Evolutionary conservation across 1,139 yeast species (phyloP).

Genomic region (Kazachstania sp.): DNA sequence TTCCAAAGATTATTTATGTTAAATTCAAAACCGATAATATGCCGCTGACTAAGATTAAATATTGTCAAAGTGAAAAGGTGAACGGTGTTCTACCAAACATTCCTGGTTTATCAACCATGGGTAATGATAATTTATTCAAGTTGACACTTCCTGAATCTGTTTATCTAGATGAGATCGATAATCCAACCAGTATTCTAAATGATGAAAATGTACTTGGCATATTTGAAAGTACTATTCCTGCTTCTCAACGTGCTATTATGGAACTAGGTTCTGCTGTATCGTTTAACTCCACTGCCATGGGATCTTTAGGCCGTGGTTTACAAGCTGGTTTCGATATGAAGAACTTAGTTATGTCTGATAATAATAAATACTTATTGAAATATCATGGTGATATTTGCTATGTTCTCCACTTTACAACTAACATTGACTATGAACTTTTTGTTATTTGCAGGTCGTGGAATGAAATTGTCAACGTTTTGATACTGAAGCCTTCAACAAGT

Average conservation of each 20-base stretch:
- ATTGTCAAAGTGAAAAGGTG: conserved; percentile 53
- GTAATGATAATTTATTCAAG: conserved; percentile 48
- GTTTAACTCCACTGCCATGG: conserved; percentile 57
- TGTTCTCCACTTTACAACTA: conserved; percentile 62
- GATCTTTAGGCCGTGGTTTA: conserved; percentile 80
- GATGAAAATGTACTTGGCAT: conserved; percentile 58
- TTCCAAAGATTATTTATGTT: conserved; percentile 66
- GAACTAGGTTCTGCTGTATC: conserved; percentile 67
- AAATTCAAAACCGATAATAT: conserved; percentile 48
- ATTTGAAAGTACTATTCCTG: conserved; percentile 64
- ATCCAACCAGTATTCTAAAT: conserved; percentile 57
- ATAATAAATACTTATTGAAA: conserved; percentile 44
- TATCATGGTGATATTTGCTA: conserved; percentile 57
- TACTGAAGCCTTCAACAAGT: conserved; percentile 57
- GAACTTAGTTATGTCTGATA: conserved; percentile 43
- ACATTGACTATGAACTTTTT: conserved; percentile 63
- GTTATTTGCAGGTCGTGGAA: conserved; percentile 65
- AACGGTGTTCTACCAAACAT: conserved; percentile 65
- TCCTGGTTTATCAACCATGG: conserved; percentile 28
- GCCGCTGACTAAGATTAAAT: conserved; percentile 40
- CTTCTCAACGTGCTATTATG: conserved; percentile 68
- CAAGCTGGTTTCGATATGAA: conserved; percentile 72
- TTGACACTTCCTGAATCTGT: conserved; percentile 59
- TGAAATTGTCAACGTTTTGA: conserved; percentile 43
- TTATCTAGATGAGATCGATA: conserved; percentile 48